A percentile compares a stretch with the other conserved stretches of the same genome.
phyloP scores from a whole-genome alignment of 176 grass and related monocot genomes.

The Oryza coarctata region DNA sequence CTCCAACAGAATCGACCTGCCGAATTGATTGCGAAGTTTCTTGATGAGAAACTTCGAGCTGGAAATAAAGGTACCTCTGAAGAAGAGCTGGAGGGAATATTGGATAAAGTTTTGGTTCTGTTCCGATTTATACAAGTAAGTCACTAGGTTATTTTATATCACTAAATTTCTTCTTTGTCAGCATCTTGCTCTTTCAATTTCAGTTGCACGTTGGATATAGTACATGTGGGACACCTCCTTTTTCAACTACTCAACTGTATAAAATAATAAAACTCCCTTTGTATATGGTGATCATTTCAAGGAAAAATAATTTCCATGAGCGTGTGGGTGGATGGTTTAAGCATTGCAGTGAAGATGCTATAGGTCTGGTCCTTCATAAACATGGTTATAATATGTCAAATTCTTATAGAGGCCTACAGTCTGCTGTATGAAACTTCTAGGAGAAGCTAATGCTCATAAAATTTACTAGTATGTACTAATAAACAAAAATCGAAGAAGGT shows the following conservation, averaged over 20 bases:
- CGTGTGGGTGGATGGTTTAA: not conserved
- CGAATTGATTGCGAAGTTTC: slow-evolving; percentile 98
- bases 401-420: not conserved
- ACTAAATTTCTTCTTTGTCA: slow-evolving; percentile 3
- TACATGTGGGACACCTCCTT: not conserved
- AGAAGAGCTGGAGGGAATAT: slow-evolving; percentile 97
- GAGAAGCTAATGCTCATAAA: slow-evolving; percentile 2
- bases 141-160: slow-evolving; percentile 20
- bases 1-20: slow-evolving; percentile 86
- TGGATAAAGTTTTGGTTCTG: slow-evolving; percentile 96
- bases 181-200: not conserved
- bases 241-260: not conserved
- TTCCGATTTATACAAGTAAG: slow-evolving; percentile 99
- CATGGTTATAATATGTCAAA: not conserved
- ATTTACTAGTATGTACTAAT: slow-evolving; percentile 5
- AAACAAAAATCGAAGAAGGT: not conserved
- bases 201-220: not conserved
- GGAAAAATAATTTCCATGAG: not conserved
- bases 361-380: not conserved
- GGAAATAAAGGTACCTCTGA: slow-evolving; percentile 99
- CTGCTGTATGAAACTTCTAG: not conserved
- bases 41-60: slow-evolving; percentile 98
- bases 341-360: not conserved
- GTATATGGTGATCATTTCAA: not conserved
- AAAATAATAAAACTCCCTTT: not conserved